phyloP scores from a whole-genome alignment of 495 filamentous ascomycete genomes.

The Daldinia childiae region DNA sequence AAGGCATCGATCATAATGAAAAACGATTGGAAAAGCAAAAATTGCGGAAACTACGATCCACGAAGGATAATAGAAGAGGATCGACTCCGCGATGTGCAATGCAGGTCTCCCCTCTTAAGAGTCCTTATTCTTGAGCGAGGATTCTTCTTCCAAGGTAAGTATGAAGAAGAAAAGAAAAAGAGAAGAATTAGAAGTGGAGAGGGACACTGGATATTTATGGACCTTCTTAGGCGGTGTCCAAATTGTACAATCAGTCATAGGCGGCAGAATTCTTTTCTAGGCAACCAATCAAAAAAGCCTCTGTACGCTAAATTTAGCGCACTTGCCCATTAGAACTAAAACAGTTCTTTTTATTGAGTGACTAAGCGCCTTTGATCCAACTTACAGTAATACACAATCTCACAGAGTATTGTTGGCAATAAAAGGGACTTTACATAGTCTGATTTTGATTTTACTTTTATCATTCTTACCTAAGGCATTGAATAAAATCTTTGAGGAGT shows the following conservation, averaged over 20 bases:
- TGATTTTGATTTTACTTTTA: too few relatives aligned
- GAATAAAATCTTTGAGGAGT: not conserved
- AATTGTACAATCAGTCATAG: slow-evolving; percentile 43
- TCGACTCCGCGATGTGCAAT: slow-evolving; percentile 81
- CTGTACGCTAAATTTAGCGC: not conserved
- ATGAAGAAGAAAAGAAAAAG: slow-evolving; percentile 65
- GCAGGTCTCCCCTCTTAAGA: slow-evolving; percentile 72
- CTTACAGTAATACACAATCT: not conserved
- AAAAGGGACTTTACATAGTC: too few relatives aligned
- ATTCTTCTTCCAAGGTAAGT: slow-evolving; percentile 77
- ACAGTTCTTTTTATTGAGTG: not conserved
- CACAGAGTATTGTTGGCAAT: not conserved
- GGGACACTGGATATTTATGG: slow-evolving; percentile 7
- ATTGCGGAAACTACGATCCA: slow-evolving; percentile 63
- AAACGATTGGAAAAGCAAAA: slow-evolving; percentile 39
- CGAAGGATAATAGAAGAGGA: slow-evolving; percentile 73
- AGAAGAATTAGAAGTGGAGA: not conserved
- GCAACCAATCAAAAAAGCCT: slow-evolving; percentile 4
- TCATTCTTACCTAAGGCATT: not conserved
- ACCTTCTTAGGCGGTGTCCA: not conserved
- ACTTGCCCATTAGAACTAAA: not conserved
- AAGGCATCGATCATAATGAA: slow-evolving; percentile 27
- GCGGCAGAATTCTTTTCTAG: slow-evolving; percentile 1
- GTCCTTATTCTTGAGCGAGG: slow-evolving; percentile 69
- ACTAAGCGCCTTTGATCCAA: not conserved